Conservation (phyloP, 352 stramenopile genomes). For the Aphanomyces euteiches region DNA sequence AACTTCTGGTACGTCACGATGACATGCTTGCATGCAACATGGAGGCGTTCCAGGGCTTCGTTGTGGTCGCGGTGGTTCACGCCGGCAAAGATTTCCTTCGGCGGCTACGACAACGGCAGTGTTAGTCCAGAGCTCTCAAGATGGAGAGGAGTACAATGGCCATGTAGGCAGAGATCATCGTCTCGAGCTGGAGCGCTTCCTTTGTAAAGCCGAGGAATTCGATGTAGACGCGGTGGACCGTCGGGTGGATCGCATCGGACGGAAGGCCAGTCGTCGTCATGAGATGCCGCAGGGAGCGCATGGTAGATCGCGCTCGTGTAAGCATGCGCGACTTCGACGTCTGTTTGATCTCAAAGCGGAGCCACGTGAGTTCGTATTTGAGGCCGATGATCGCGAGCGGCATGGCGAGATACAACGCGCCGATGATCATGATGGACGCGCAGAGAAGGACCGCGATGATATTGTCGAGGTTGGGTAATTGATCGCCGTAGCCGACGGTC, state of each 20-base stretch:
- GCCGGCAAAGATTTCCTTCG: too few species aligned
- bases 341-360: slow-evolving; percentile 38
- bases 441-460: slow-evolving; percentile 46
- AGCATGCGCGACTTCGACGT: neutral
- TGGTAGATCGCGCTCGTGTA: neutral
- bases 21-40: too few species aligned
- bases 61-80: too few species aligned
- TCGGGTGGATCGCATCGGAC: too few species aligned
- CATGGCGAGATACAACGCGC: slow-evolving; percentile 77
- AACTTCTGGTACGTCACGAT: too few species aligned
- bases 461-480: slow-evolving; percentile 62
- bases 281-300: too few species aligned
- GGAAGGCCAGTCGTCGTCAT: too few species aligned
- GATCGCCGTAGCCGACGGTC: slow-evolving; percentile 69
- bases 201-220: neutral
- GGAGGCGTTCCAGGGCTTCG: too few species aligned
- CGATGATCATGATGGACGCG: slow-evolving; percentile 64
- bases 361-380: slow-evolving; percentile 66
- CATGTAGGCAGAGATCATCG: neutral
- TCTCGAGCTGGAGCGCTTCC: neutral
- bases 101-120: too few species aligned
- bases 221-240: neutral
- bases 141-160: neutral
- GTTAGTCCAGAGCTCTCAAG: too few species aligned
- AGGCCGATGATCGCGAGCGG: slow-evolving; percentile 73